These are phyloP conservation scores for Musa troglodytarum DNA, from an alignment of 176 grass and related monocot genomes.

Conservation along the genomic window DNA sequence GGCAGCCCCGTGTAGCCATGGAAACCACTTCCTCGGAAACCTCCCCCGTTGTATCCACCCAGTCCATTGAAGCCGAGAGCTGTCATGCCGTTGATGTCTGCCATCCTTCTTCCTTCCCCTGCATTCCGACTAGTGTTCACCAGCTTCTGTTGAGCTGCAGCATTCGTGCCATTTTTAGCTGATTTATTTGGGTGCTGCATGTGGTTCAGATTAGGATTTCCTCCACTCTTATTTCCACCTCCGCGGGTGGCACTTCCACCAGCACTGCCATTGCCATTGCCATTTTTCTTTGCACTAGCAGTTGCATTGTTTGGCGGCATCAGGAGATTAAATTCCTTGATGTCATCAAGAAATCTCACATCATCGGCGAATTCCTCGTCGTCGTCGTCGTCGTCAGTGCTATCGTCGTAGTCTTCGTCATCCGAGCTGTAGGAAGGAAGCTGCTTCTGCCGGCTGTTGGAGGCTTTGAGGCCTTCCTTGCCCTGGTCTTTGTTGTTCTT, in stretches of 20 bases:
- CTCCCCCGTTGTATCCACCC: background rate
- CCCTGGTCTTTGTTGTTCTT: constrained; percentile 57
- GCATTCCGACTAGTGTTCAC: background rate
- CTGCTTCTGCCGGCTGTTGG: constrained; percentile 69
- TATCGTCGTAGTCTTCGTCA: too few species aligned
- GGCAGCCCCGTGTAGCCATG: background rate
- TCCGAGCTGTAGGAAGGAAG: constrained; percentile 41
- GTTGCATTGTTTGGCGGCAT: constrained; percentile 25
- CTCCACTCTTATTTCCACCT: background rate
- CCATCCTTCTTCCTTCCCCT: constrained; percentile 2
- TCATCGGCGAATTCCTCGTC: constrained; percentile 35
- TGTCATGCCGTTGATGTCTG: constrained; percentile 2
- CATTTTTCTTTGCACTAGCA: constrained; percentile 33
- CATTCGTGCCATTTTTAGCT: background rate
- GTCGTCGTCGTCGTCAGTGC: too few species aligned
- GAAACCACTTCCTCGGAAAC: background rate
- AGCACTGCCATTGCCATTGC: background rate
- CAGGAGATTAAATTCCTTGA: constrained; percentile 58
- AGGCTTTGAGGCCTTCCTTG: constrained; percentile 62
- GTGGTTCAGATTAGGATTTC: constrained; percentile 42
- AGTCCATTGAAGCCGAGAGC: background rate
- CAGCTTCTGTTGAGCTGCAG: background rate
- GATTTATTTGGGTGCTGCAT: constrained; percentile 27
- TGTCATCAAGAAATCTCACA: constrained; percentile 53
- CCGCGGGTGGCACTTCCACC: constrained; percentile 34